Evolutionary conservation across 352 stramenopile species (phyloP), one percentile per base, ranked within the genome.

Genomic region (Phytopythium litorale): DNA sequence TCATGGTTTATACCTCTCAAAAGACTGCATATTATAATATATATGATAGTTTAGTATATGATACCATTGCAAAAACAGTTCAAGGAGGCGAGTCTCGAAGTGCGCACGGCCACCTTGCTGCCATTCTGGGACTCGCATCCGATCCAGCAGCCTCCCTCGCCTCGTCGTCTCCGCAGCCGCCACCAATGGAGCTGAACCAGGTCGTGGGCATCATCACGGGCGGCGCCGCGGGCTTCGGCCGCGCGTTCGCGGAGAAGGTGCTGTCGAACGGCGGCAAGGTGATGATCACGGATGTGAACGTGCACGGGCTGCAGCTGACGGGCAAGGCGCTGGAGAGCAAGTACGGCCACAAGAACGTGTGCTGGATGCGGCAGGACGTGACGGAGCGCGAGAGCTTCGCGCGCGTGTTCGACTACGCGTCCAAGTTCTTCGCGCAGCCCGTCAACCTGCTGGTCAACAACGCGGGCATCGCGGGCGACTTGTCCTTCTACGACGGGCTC

Each of bases 391-490:
- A 78, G 53, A 84, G 72, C 50, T 94, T 92, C 71, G 61, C 76
- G 49, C 71, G 65, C 7, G 71, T 69, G 11, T 94, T 91, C 52
- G 79, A 85, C 28, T 78, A 76, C 56, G 81, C 81, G 46, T 63
- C 50, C 60, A 73, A 76, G 61, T 87, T 80, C 60, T 92, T 94
- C 59, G 71, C 78, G 23, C 51, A 49, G 35, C 73, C 72, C 0
- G 73, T 91, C 11, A 94, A 94, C 67, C 45, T 92, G 46, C 73
- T 94, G 37, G 83, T 85, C 3, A 94, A 94, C 70, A 94, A 94
- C 63, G 85, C 85, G 3, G 85, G 85, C 21, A 92, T 94, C 35
- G 78, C 71, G 4, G 76, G 78, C 8, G 66, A 88, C 50, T 71
- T 81, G 65, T 68, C 67, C 19, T 89, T 81, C 61, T 87, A 73